Evolutionary conservation across 768 basidiomycete species (phyloP).

Genomic region (Russula vinacea): DNA sequence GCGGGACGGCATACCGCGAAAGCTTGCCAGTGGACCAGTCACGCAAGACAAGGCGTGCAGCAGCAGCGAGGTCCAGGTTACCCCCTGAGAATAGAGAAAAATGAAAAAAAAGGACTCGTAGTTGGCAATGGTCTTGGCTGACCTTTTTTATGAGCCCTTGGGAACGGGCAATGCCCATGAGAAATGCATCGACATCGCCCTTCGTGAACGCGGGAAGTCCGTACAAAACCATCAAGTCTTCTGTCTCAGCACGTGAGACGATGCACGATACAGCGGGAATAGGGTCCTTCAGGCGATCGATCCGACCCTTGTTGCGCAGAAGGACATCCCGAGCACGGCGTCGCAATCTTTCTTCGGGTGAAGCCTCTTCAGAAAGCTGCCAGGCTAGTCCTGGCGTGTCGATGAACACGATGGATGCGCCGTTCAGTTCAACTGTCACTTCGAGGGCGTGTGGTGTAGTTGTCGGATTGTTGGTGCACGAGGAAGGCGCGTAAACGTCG

Average conservation of each 20-base stretch:
- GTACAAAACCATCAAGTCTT: constrained; percentile 90
- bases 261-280: constrained; percentile 57
- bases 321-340: constrained; percentile 66
- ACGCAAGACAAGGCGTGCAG: constrained; percentile 74
- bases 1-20: constrained; percentile 65
- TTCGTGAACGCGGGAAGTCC: constrained; percentile 72
- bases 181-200: constrained; percentile 68
- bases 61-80: constrained; percentile 64
- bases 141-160: constrained; percentile 78
- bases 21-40: constrained; percentile 82
- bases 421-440: constrained; percentile 48
- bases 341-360: constrained; percentile 40
- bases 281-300: constrained; percentile 84
- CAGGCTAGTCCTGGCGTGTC: constrained; percentile 87
- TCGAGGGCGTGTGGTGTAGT: constrained; percentile 71
- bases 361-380: constrained; percentile 40
- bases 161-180: constrained; percentile 72
- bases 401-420: constrained; percentile 58
- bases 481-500: constrained; percentile 52
- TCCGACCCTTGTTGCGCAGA: constrained; percentile 72
- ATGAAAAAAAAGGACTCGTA: constrained; percentile 17
- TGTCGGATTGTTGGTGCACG: constrained; percentile 55
- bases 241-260: constrained; percentile 59
- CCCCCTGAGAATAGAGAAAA: constrained; percentile 50
- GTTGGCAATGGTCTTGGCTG: constrained; percentile 26